Evolutionary conservation across 192 early-diverging fungal genomes (phyloP), one percentile per base, ranked within the genome.

Genomic region (Coemansia furcata): DNA sequence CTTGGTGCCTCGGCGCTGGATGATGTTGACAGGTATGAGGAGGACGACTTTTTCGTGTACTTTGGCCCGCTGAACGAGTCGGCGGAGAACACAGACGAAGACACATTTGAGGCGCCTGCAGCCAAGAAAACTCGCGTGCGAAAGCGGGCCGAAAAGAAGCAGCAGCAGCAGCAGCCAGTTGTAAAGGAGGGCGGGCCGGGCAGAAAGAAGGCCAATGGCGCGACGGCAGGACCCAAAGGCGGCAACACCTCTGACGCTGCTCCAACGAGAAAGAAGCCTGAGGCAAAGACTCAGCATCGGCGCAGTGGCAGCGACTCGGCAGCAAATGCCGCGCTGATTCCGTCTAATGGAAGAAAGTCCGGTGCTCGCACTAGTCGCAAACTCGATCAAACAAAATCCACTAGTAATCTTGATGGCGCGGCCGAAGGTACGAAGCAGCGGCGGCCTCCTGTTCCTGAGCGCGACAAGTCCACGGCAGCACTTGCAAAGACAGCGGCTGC

Each of bases 21-120:
- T 15, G 74, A 82, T 33, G 38, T 73, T 21, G 81, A 83, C 65
- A 69, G 55, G 26, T 78, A 75, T 21, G 62, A 78, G 1, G 77
- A 73, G 35, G 81, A 79, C 26, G 81, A 83, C 61, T 83, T 79
- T 65, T 83, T 83, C 58, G 81, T 83, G 17, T 83, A 83, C 44
- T 72, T 66, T 60, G 81, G 81, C 2, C 81, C 81, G 39, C 59
- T 83, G 49, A 83, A 83, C 68, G 81, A 83, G 50, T 46, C 66
- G 19, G 64, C 38, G 23, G 69, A 32, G 26, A 60, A 33, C 26
- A 57, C 63, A 9, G 77, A 69, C 2, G 60, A 68, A 26, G 73
- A 67, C 6, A 35, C 64, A 35, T 69, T 66, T 42, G 77, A 70
- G 52, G 66, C 60, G 10, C 59, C 82, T 7, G 39, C 58, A 6